A percentile compares a stretch with the other conserved stretches of the same genome.
Conservation (phyloP, 306 rosid genomes). For the Luffa aegyptiaca region DNA sequence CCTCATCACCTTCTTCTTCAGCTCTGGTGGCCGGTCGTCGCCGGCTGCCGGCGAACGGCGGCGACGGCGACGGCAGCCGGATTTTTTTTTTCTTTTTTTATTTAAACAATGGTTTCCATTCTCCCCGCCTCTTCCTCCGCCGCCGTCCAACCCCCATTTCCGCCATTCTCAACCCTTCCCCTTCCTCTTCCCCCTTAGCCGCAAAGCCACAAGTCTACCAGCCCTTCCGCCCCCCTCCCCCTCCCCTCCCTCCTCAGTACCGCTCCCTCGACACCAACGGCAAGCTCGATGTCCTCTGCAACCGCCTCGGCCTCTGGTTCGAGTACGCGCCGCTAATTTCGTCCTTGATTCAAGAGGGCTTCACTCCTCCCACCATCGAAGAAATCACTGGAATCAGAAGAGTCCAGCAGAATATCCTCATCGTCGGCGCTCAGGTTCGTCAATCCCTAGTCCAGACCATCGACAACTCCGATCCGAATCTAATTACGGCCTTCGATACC, state of each 20-base stretch:
- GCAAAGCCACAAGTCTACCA: conserved; percentile 47
- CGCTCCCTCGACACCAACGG: conserved; percentile 35
- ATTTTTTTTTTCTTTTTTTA: too few species aligned
- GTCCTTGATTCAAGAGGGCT: conserved; percentile 55
- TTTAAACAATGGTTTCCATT: too few species aligned
- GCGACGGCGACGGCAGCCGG: too few species aligned
- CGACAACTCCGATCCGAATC: conserved; percentile 27
- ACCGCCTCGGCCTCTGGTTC: conserved; percentile 79
- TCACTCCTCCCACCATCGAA: conserved; percentile 55
- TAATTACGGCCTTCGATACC: conserved; percentile 35
- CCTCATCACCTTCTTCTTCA: too few species aligned
- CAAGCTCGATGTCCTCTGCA: conserved; percentile 46
- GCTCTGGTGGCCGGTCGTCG: too few species aligned
- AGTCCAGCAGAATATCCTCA: conserved; percentile 60
- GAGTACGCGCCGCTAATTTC: conserved; percentile 67
- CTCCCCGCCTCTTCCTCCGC: too few species aligned
- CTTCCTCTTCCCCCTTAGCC: conserved; percentile 4
- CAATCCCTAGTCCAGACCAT: conserved; percentile 45
- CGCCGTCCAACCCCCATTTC: conserved; percentile 18
- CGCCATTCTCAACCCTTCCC: conserved; percentile 15
- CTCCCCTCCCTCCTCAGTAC: conserved; percentile 39
- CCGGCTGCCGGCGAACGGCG: too few species aligned
- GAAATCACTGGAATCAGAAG: conserved; percentile 63
- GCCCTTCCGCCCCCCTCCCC: conserved; percentile 78
- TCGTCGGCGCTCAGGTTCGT: conserved; percentile 67